Evolutionary conservation across 2,329 filamentous ascomycete genomes (phyloP), one percentile per base, ranked within the genome.

Genomic region (Hypoxylon sp.): DNA sequence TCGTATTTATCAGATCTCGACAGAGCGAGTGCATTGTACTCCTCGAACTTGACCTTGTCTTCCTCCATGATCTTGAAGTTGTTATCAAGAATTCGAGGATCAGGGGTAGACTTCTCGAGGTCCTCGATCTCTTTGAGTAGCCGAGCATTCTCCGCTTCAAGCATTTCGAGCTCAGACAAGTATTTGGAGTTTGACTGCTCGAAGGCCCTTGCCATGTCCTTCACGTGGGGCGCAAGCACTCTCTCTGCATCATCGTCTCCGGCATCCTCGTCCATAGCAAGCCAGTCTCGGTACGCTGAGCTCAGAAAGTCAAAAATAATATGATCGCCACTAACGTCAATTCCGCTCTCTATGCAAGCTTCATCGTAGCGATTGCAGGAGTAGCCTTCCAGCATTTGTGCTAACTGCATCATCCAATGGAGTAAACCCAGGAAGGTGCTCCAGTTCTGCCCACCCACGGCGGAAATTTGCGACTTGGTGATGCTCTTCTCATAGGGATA

Each of bases 391-490:
- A 98, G 89, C 91, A 98, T 97, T 74, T 95, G 91, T 3, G 94
- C 93, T 57, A 99, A 85, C 80, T 98, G 95, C 95, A 99, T 97
- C 90, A 99, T 95, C 96, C 96, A 99, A 82, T 99, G 95, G 56
- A 99, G 85, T 79, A 99, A 84, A 0, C 95, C 96, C 11, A 99
- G 84, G 76, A 99, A 98, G 0, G 94, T 96, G 69, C 92, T 92
- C 96, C 96, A 99, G 78, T 98, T 98, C 81, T 97, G 94, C 2
- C 95, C 95, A 72, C 96, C 96, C 0, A 98, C 96, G 1, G 97
- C 96, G 0, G 94, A 90, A 64, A 99, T 94, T 77, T 97, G 94
- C 58, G 94, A 97, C 81, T 98, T 99, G 61, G 94, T 97, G 75
- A 99, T 98, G 76, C 91, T 95, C 80, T 94, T 93, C 76, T 97